phyloP scores from a whole-genome alignment of 768 basidiomycete genomes.

The Psilocybe cyanescens region DNA sequence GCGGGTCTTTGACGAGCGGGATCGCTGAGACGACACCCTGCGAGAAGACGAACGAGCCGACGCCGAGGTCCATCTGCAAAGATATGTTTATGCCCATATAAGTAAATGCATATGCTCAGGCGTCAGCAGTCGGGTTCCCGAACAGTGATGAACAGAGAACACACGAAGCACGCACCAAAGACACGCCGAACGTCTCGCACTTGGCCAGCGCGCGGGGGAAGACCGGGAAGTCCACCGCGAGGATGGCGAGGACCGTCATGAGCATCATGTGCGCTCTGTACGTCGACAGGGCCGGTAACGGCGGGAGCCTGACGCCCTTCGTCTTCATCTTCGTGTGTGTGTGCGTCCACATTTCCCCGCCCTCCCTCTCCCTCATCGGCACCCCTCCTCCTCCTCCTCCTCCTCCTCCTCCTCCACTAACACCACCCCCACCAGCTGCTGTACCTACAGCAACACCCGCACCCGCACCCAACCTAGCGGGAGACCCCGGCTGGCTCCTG shows the following conservation, averaged over 20 bases:
- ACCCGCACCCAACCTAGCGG: conserved; percentile 10
- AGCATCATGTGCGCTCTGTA: conserved; percentile 97
- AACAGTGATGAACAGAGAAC: not conserved
- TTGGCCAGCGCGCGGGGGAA: conserved; percentile 91
- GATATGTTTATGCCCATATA: too few species aligned
- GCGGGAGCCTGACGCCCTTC: conserved; percentile 33
- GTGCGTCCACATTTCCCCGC: conserved; percentile 1
- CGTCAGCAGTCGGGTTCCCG: not conserved
- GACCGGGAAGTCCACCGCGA: conserved; percentile 94
- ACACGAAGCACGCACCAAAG: conserved; percentile 62
- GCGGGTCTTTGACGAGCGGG: conserved; percentile 69
- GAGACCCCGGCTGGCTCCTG: conserved; percentile 25
- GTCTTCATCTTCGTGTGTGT: not conserved
- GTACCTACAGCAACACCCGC: not conserved
- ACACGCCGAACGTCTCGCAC: conserved; percentile 93
- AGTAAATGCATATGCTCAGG: too few species aligned
- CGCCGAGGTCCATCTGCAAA: conserved; percentile 93
- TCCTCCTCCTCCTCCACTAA: too few species aligned
- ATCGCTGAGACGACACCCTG: conserved; percentile 92
- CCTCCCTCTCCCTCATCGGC: too few species aligned
- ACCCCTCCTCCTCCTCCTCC: too few species aligned
- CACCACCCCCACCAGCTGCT: too few species aligned
- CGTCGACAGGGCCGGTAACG: conserved; percentile 77
- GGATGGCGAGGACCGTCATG: conserved; percentile 87
- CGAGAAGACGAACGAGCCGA: conserved; percentile 97